phyloP scores from a whole-genome alignment of 2,329 filamentous ascomycete genomes.

The Camillea tinctor region DNA sequence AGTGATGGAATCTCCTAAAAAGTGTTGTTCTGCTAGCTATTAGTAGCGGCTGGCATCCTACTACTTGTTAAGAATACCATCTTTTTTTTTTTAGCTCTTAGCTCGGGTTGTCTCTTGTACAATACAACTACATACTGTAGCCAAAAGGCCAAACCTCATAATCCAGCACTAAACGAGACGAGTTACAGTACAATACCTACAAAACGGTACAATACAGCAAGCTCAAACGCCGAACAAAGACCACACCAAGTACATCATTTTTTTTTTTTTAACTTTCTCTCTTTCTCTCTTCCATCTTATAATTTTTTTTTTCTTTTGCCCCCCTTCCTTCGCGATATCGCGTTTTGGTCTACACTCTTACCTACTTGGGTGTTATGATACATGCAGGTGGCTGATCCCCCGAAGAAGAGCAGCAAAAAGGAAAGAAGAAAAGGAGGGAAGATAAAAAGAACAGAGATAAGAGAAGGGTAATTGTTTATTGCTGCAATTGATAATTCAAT shows the following conservation, averaged over 20 bases:
- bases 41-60: neutral
- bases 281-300: neutral
- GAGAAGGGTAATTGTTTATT: neutral
- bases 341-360: neutral
- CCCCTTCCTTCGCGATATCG: conserved; percentile 2
- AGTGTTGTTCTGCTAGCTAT: neutral
- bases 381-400: neutral
- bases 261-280: neutral
- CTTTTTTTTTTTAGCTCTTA: neutral
- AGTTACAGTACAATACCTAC: too few species aligned
- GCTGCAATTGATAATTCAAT: conserved; percentile 10
- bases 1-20: neutral
- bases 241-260: neutral
- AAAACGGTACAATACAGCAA: neutral
- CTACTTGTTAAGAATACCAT: neutral
- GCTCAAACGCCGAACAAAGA: neutral
- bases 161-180: too few species aligned
- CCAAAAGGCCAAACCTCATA: too few species aligned
- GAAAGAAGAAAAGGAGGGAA: neutral
- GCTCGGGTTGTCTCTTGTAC: neutral
- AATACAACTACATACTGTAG: too few species aligned
- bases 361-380: neutral
- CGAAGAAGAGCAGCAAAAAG: too few species aligned
- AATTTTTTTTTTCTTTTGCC: too few species aligned
- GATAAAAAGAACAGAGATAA: neutral